These are phyloP conservation scores for Quercus parvula DNA, from an alignment of 306 rosid species.

Conservation along the genomic window DNA sequence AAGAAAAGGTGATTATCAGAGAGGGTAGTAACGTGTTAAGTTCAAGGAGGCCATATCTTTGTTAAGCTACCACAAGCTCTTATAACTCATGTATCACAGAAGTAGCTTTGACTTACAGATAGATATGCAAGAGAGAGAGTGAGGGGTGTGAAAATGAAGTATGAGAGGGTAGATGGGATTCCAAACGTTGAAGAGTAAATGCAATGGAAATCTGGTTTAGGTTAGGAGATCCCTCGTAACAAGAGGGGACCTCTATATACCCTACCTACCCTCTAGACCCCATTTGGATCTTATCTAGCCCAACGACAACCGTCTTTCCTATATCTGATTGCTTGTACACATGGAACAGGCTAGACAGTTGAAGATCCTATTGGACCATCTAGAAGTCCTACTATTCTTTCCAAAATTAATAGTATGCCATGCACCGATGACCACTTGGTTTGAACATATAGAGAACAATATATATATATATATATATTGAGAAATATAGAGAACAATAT, in stretches of 20 bases:
- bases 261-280: neutral
- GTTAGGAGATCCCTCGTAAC: neutral
- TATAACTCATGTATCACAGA: neutral
- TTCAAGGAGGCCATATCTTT: neutral
- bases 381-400: neutral
- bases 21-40: too few relatives aligned
- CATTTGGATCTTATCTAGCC: too few relatives aligned
- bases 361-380: neutral
- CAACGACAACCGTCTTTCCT: neutral
- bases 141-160: neutral
- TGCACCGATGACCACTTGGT: too few relatives aligned
- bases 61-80: neutral
- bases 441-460: too few relatives aligned
- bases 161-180: neutral
- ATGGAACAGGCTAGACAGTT: neutral
- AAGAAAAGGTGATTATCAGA: neutral
- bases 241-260: neutral
- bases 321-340: too few relatives aligned
- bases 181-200: neutral
- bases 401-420: neutral
- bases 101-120: neutral
- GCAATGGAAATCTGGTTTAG: neutral
- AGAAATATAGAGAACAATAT: too few relatives aligned
- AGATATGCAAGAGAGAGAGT: neutral
- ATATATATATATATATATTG: too few relatives aligned